These are phyloP conservation scores for Eucalyptus cladocalyx DNA, from an alignment of 345 rosid genomes.

Conservation along the genomic window DNA sequence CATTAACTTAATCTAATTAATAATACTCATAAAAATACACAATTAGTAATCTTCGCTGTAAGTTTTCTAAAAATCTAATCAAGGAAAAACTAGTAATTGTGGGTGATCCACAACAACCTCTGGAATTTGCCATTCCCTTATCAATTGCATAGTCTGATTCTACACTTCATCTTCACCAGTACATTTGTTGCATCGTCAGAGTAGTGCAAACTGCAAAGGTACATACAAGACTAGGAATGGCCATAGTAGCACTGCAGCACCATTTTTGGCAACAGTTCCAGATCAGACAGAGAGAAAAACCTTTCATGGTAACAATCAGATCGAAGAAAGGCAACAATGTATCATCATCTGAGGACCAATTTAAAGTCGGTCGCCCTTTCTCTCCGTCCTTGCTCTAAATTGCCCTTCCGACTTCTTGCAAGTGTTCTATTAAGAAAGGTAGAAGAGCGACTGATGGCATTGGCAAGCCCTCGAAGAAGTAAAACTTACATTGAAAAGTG, in stretches of 20 bases:
- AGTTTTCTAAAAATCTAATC: neutral
- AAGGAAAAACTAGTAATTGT: neutral
- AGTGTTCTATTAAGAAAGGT: neutral
- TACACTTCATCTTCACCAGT: neutral
- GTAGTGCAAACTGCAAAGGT: neutral
- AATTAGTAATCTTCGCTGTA: fast-evolving
- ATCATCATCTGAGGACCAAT: neutral
- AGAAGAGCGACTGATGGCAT: neutral
- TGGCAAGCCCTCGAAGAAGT: neutral
- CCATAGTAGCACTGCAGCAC: neutral
- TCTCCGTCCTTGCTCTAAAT: neutral
- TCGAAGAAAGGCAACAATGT: neutral
- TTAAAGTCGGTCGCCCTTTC: neutral
- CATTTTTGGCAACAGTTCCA: neutral
- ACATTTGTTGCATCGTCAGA: neutral
- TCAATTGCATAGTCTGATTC: neutral
- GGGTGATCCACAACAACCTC: neutral
- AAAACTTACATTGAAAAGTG: neutral
- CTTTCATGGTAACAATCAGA: neutral
- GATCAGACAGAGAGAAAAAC: neutral
- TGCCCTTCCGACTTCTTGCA: neutral
- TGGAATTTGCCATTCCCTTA: neutral
- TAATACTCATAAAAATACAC: neutral
- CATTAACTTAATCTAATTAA: neutral
- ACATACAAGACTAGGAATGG: neutral